Base-by-base conservation (phyloP, 2,329 filamentous ascomycete genomes). In the Trichoderma sp. region DNA sequence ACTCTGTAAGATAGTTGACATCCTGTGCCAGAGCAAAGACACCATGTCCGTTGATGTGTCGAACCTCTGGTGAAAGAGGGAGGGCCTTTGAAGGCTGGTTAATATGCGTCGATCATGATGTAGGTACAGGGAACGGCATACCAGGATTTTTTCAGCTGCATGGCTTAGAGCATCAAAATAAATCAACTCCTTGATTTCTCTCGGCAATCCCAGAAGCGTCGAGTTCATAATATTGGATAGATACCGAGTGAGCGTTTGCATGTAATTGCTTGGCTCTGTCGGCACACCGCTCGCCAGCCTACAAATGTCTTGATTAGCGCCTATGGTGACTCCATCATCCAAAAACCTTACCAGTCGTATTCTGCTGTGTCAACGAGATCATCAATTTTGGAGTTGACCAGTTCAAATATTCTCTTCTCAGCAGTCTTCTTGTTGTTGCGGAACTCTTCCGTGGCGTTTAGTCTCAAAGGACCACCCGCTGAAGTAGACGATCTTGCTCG, bases 301-400 rank as follows among this genome's bases (percentile, higher is more conserved):
- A 63, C 24, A 21, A 75, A 75, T 62, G 16, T 59, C 56, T 24
- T 21, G 24, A 65, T 80, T 75, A 82, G 79, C 75, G 71, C 59
- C 27, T 18, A 33, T 31, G n/a, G 33, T 24, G n/a, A 4, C 35
- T 18, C 53, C 18, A 3, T 63, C 59, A 18, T 60, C 8, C 14
- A 7, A 72, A 29, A 35, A 14, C 78, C 85, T 73, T 85, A 92
- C 93, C 97, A 99, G 83, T 98, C 95, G 82, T 99, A 99, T 84
- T 99, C 97, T 38, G 97, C 96, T 0, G 95, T 98, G 80, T 98
- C 96, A 73, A 99, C 94, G 12, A 99, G 89, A 82, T 99, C 97
- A 81, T 98, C 96, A 80, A 99, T 98, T 86, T 99, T 99, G 75
- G 94, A 97, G 85, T 99, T 98, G 77, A 99, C 97, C 0, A 99